A percentile compares a stretch with the other conserved stretches of the same genome.
Evolutionary conservation across 495 filamentous ascomycete species (phyloP).

Genomic region (Neurospora intermedia): DNA sequence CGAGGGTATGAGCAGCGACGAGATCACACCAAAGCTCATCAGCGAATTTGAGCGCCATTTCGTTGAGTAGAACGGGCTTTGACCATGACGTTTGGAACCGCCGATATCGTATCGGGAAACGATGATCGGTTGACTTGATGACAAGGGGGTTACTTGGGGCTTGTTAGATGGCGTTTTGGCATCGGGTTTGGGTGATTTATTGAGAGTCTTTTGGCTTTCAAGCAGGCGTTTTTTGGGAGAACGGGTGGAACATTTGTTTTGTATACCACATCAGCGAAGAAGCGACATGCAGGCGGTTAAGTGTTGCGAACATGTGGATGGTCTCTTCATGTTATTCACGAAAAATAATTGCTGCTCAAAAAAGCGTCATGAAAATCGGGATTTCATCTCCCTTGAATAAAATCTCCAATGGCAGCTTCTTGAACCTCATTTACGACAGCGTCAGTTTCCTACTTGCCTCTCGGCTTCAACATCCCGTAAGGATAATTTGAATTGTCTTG

Average conservation of each 20-base stretch:
- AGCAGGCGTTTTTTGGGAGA: not conserved
- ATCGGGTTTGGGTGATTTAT: not conserved
- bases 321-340: not conserved
- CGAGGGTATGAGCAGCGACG: slow-evolving; percentile 76
- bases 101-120: not conserved
- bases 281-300: not conserved
- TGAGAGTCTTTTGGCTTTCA: not conserved
- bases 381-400: not conserved
- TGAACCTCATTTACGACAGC: not conserved
- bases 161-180: not conserved
- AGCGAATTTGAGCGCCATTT: slow-evolving; percentile 72
- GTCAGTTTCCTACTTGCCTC: not conserved
- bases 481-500: not conserved
- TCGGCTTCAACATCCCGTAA: not conserved
- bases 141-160: not conserved
- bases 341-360: not conserved
- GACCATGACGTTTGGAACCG: not conserved
- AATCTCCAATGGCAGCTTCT: not conserved
- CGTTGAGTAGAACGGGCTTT: slow-evolving; percentile 12
- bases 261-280: not conserved
- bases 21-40: slow-evolving; percentile 81
- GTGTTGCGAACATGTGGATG: not conserved
- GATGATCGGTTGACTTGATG: not conserved
- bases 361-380: not conserved
- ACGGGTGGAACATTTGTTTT: not conserved